Base-by-base conservation (phyloP, 108 stramenopile species). In the Nannochloropsis salina region DNA sequence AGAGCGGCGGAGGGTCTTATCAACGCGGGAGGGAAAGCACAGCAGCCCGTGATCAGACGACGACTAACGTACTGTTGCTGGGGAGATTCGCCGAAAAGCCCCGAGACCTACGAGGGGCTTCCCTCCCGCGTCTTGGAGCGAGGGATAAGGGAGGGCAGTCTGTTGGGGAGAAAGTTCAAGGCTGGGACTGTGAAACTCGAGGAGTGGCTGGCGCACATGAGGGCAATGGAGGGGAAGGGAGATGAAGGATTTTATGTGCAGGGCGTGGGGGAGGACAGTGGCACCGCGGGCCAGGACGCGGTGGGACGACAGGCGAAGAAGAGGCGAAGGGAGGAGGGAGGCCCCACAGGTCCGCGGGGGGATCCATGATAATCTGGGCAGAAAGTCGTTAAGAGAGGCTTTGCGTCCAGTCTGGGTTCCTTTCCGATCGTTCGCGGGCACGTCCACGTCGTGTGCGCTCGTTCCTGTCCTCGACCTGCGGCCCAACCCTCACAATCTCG, bases 61-160 rank as follows among this genome's bases (percentile, higher is more conserved):
- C 61, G 61, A 74, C 61, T 74, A 1, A 74, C 61, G 20, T 74
- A 74, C 61, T 74, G 61, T n/a, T 74, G 6, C n/a, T 74, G 61
- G 61, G 61, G 61, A 74, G 61, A 74, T n/a, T 74, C 61, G 61
- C 61, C 61, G 61, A 74, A 74, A n/a, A 74, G 61, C 61, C 61
- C 61, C n/a, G 61, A 74, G 61, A 74, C 61, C 4, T 74, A 74
- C 6, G 20, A 74, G n/a, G 61, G 61, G n/a, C 61, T 74, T 4
- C 61, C 61, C 15, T 15, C 61, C 15, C 20, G 0, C 4, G 61
- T 74, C 61, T 74, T 74, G 61, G 61, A 74, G n/a, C 15, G n/a
- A n/a, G 61, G 61, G 61, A n/a, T 74, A 8, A 74, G n/a, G n/a
- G 61, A 74, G n/a, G 61, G 61, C 20, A n/a, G 61, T 74, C n/a